A percentile compares a stretch with the other conserved stretches of the same genome.
Evolutionary conservation across 2,329 filamentous ascomycete genomes (phyloP).

Genomic region (Diaporthe vaccinii): DNA sequence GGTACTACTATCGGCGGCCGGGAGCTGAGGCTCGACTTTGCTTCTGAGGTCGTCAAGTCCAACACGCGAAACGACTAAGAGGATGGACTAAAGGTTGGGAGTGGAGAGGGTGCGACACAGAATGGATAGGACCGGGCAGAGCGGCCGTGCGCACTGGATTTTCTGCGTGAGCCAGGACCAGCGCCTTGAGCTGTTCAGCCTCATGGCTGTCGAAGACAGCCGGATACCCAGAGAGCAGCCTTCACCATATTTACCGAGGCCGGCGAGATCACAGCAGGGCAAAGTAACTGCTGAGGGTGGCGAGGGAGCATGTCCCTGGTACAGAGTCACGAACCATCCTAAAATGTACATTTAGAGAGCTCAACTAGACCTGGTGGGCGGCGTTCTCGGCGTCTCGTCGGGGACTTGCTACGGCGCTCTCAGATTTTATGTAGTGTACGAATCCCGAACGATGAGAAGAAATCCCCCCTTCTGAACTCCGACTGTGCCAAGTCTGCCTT

Average conservation of each 20-base stretch:
- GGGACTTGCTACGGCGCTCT: conserved; percentile 12
- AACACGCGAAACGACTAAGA: background rate
- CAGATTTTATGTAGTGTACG: conserved; percentile 34
- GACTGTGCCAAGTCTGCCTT: background rate
- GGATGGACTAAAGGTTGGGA: background rate
- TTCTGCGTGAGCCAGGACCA: background rate
- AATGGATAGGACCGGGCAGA: background rate
- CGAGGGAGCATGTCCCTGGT: background rate
- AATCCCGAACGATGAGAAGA: conserved; percentile 31
- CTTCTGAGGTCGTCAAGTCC: conserved; percentile 46
- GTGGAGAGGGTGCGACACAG: background rate
- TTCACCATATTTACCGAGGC: background rate
- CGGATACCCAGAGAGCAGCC: background rate
- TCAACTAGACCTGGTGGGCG: conserved; percentile 17
- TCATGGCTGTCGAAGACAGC: background rate
- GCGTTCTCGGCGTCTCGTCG: conserved; percentile 16
- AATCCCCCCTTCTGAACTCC: conserved; percentile 23
- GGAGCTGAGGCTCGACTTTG: conserved; percentile 75
- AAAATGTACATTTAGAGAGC: conserved; percentile 35
- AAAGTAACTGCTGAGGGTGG: background rate
- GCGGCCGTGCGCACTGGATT: background rate
- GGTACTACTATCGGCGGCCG: conserved; percentile 75
- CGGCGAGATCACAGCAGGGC: background rate
- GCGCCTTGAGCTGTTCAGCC: background rate
- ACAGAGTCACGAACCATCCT: conserved; percentile 10